These are phyloP conservation scores for Lachnellula occidentalis DNA, from an alignment of 2,329 filamentous ascomycete species.

Conservation along the genomic window DNA sequence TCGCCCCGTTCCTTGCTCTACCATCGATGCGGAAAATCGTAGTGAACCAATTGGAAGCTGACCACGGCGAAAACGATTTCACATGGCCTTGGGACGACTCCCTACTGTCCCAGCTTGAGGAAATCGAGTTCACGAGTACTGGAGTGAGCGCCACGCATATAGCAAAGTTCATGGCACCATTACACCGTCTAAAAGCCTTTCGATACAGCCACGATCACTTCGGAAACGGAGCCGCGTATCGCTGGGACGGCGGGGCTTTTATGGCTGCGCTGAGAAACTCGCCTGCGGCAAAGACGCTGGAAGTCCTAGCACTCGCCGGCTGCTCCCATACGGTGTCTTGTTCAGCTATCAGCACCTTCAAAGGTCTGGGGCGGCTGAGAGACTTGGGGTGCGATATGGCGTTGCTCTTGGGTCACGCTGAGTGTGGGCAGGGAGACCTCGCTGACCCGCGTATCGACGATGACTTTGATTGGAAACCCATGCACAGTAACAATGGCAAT, in stretches of 20 bases:
- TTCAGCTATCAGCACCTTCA: neutral
- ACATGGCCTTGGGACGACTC: neutral
- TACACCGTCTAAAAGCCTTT: neutral
- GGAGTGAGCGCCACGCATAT: neutral
- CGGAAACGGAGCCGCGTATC: neutral
- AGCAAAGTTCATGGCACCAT: neutral
- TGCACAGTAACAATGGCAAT: neutral
- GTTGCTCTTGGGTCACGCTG: neutral
- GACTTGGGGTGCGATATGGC: neutral
- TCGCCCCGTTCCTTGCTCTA: neutral
- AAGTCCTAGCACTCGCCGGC: neutral
- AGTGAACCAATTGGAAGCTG: neutral
- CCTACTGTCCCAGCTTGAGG: neutral
- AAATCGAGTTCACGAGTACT: neutral
- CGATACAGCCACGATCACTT: neutral
- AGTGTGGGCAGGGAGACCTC: neutral
- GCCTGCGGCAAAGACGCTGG: neutral
- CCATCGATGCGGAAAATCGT: neutral
- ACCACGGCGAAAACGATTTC: neutral
- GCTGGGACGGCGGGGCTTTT: neutral
- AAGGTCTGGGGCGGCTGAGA: neutral
- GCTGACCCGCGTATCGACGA: neutral
- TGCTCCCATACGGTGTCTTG: too few relatives aligned
- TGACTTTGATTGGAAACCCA: neutral
- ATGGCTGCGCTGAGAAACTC: neutral